Evolutionary conservation across 2,329 filamentous ascomycete species (phyloP).

Genomic region (Anisogramma anomala): DNA sequence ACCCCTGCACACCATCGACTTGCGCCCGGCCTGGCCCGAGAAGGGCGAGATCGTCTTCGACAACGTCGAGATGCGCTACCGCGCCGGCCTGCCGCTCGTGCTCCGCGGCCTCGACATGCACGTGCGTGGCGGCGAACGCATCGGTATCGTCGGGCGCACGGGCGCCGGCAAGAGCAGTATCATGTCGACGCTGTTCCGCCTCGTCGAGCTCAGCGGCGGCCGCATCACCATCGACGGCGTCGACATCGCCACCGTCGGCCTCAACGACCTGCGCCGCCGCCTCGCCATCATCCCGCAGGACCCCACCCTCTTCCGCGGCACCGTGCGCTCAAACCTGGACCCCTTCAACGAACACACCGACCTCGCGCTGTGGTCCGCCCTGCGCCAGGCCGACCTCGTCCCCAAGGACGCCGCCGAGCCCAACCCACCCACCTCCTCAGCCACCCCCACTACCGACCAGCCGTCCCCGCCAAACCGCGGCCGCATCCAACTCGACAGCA

Average conservation of each 20-base stretch:
- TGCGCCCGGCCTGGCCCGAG: conserved; percentile 71
- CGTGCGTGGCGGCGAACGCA: conserved; percentile 62
- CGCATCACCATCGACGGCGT: conserved; percentile 34
- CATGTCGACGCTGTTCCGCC: conserved; percentile 52
- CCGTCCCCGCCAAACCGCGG: conserved; percentile 28
- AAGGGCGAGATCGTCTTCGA: conserved; percentile 70
- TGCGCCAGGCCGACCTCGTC: conserved; percentile 66
- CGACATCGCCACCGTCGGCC: conserved; percentile 46
- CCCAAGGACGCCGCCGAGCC: conserved; percentile 21
- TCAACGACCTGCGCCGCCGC: conserved; percentile 48
- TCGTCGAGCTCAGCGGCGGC: conserved; percentile 34
- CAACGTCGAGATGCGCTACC: conserved; percentile 69
- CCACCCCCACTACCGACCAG: conserved; percentile 23
- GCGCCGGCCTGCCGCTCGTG: conserved; percentile 59
- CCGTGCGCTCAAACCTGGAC: conserved; percentile 67
- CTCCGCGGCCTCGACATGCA: conserved; percentile 61
- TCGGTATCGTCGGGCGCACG: conserved; percentile 58
- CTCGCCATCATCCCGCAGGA: conserved; percentile 58
- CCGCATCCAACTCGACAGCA: conserved; percentile 69
- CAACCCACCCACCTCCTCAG: conserved; percentile 24
- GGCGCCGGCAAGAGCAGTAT: conserved; percentile 56
- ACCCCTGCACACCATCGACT: conserved; percentile 62
- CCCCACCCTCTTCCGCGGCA: conserved; percentile 57
- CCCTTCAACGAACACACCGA: conserved; percentile 71
- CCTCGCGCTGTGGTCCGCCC: conserved; percentile 63